Conservation (phyloP, 257 asterid genomes). For the Scutellaria minor region DNA sequence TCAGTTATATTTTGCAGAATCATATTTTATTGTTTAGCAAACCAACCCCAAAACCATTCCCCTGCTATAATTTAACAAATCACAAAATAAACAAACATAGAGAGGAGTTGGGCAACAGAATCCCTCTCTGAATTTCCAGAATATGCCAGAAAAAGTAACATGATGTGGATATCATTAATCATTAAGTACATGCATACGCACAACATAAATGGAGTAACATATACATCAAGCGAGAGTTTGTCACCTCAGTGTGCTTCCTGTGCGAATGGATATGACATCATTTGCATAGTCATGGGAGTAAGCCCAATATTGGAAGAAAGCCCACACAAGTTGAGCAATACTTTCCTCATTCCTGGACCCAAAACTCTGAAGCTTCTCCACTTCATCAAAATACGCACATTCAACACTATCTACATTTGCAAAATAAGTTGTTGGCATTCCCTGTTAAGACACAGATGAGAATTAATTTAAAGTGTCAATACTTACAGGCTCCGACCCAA, state of each 20-base stretch:
- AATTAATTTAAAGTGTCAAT: not conserved
- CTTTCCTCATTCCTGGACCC: conserved; percentile 75
- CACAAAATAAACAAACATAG: not conserved
- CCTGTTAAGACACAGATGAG: conserved; percentile 45
- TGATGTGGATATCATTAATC: not conserved
- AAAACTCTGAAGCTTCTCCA: conserved; percentile 66
- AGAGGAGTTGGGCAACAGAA: not conserved
- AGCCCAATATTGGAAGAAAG: conserved; percentile 92
- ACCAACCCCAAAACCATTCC: not conserved
- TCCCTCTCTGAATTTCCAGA: not conserved
- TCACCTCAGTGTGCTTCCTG: conserved; percentile 79
- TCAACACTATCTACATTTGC: conserved; percentile 62
- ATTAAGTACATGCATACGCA: not conserved
- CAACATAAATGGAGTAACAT: not conserved
- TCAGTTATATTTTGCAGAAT: conserved; percentile 4
- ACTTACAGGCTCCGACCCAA: not conserved
- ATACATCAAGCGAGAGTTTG: conserved; percentile 10
- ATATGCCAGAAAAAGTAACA: not conserved
- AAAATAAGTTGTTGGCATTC: conserved; percentile 67
- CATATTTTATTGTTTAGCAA: not conserved
- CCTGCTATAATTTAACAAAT: not conserved
- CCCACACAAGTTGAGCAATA: conserved; percentile 76
- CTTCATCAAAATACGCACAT: conserved; percentile 82
- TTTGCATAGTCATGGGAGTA: conserved; percentile 83
- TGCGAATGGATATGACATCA: conserved; percentile 87